Percentiles rank a stretch among this genome's conserved stretches.
These are phyloP conservation scores for Cladochytrium replicatum DNA, from an alignment of 192 early-diverging fungal genomes.

Conservation along the genomic window DNA sequence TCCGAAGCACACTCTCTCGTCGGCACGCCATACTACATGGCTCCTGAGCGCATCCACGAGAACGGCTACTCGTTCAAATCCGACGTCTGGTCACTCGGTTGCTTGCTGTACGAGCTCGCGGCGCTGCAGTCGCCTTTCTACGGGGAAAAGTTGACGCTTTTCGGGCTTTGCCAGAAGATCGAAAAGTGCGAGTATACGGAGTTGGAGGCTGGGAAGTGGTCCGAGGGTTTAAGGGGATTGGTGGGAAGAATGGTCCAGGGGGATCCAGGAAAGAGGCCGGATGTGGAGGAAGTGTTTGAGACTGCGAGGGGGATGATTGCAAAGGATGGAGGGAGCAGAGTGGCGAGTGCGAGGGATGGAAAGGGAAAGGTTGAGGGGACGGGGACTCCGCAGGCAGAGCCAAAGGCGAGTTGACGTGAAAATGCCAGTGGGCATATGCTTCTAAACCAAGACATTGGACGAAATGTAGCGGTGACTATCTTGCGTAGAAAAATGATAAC, in stretches of 20 bases:
- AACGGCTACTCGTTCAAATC: slow-evolving; percentile 10
- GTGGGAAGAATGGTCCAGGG: not conserved
- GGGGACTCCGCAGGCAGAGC: too few species aligned
- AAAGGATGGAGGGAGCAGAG: too few species aligned
- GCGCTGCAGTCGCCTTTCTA: slow-evolving; percentile 11
- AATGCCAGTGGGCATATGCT: too few species aligned
- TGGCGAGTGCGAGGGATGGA: too few species aligned
- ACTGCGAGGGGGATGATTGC: not conserved
- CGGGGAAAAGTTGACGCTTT: slow-evolving; percentile 11
- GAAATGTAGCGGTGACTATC: too few species aligned
- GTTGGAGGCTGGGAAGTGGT: not conserved
- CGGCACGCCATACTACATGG: slow-evolving; percentile 13
- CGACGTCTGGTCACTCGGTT: slow-evolving; percentile 10
- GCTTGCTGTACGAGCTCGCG: slow-evolving; percentile 9
- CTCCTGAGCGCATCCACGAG: slow-evolving; percentile 10
- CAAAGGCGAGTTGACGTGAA: too few species aligned
- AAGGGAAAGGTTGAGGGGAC: too few species aligned
- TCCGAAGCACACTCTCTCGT: slow-evolving; percentile 8
- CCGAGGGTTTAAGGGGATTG: not conserved
- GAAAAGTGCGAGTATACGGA: slow-evolving; percentile 5
- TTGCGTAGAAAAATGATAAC: too few species aligned
- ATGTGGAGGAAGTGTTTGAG: not conserved
- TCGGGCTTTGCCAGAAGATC: slow-evolving; percentile 7
- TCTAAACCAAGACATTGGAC: too few species aligned
- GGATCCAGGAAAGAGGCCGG: not conserved